Conservation (phyloP, 2,329 filamentous ascomycete genomes). For the Bisporella sp. region DNA sequence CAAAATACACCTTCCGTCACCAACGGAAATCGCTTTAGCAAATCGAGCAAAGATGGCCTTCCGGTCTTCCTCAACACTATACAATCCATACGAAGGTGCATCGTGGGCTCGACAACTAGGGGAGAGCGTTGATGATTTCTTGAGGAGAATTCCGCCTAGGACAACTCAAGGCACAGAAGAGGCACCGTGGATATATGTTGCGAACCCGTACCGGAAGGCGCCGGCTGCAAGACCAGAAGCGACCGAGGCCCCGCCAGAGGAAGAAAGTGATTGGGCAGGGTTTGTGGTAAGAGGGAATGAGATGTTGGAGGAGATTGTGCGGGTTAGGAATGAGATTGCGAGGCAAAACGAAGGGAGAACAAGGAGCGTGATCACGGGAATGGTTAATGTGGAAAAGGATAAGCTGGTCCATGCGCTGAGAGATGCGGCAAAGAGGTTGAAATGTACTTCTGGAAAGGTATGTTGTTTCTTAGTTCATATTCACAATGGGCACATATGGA, state of each 20-base stretch:
- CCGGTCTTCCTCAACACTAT: slow-evolving; percentile 23
- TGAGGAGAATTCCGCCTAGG: slow-evolving; percentile 60
- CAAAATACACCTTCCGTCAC: slow-evolving; percentile 27
- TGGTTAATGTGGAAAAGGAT: slow-evolving; percentile 28
- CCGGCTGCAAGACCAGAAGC: slow-evolving; percentile 8
- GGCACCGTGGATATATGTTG: slow-evolving; percentile 66
- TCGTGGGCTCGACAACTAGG: slow-evolving; percentile 51
- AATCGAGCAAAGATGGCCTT: no score
- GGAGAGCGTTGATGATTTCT: slow-evolving; percentile 59
- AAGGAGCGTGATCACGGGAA: slow-evolving; percentile 13
- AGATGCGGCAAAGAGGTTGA: slow-evolving; percentile 49
- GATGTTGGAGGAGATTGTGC: slow-evolving; percentile 26
- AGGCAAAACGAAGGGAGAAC: slow-evolving; percentile 29
- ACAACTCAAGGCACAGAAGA: slow-evolving; percentile 39
- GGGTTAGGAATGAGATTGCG: slow-evolving; percentile 40
- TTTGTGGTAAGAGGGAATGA: slow-evolving; percentile 16
- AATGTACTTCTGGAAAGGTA: slow-evolving; percentile 61
- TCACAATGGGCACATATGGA: not conserved
- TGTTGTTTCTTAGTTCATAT: slow-evolving; percentile 9
- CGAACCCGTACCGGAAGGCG: slow-evolving; percentile 47
- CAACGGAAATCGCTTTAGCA: slow-evolving; percentile 27
- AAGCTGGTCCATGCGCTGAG: slow-evolving; percentile 49
- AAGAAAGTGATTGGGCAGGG: slow-evolving; percentile 12
- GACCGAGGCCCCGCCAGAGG: slow-evolving; percentile 18
- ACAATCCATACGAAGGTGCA: slow-evolving; percentile 53